Evolutionary conservation across 2,329 filamentous ascomycete species (phyloP).

Genomic region (Penicillium verrucosum): DNA sequence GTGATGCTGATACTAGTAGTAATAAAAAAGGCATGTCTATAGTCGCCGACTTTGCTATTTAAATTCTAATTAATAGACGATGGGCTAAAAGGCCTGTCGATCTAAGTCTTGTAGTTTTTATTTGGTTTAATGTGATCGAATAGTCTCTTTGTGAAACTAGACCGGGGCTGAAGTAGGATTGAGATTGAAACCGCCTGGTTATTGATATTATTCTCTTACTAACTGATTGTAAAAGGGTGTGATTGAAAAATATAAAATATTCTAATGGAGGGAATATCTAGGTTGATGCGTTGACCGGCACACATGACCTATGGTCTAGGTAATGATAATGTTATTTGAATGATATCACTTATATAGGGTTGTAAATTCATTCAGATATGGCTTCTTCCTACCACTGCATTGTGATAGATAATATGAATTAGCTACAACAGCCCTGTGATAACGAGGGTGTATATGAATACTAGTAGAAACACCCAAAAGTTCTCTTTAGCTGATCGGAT

Average conservation of each 20-base stretch:
- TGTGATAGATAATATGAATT: conserved; percentile 1
- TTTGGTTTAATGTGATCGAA: conserved; percentile 4
- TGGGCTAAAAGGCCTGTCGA: conserved; percentile 11
- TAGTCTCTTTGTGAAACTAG: conserved; percentile 8
- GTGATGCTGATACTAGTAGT: conserved; percentile 36
- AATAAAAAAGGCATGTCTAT: conserved; percentile 34
- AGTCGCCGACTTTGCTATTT: conserved; percentile 12
- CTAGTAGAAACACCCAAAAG: conserved; percentile 3
- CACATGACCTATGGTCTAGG: conserved; percentile 6
- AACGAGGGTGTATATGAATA: neutral
- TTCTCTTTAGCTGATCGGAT: neutral
- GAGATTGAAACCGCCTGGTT: conserved; percentile 8
- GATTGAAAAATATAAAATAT: conserved; percentile 8
- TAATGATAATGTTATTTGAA: conserved; percentile 6
- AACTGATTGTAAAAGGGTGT: conserved; percentile 9
- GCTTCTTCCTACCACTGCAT: conserved; percentile 6
- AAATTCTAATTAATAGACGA: neutral
- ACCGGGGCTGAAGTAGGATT: conserved; percentile 9
- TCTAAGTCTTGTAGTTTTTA: conserved; percentile 5
- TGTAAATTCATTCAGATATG: neutral
- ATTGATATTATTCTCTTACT: conserved; percentile 8
- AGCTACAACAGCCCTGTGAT: neutral
- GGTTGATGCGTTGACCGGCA: conserved; percentile 5
- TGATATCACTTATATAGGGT: neutral
- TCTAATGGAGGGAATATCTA: conserved; percentile 6